Base-by-base conservation (phyloP, 257 asterid genomes). In the Vinca minor region DNA sequence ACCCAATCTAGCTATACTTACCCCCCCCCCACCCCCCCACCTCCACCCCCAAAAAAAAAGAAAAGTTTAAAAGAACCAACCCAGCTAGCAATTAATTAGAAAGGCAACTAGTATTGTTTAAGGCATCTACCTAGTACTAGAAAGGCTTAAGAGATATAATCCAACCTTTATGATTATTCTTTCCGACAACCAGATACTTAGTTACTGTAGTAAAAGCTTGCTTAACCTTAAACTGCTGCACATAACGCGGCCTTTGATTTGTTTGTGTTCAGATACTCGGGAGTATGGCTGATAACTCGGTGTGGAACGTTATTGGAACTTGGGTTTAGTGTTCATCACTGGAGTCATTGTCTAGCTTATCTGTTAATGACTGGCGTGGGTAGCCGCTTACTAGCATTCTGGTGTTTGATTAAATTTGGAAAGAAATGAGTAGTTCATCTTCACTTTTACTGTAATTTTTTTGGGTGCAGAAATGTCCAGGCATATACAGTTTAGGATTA, bases 281-380 rank as follows among this genome's bases (percentile, higher is more conserved):
- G 97, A 64, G 99, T 93, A 56, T 93, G 99, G 99, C 71, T 93
- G 85, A 89, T 93, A 76, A 83, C 97, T 8, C 81, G 97, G 23
- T 89, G 99, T 63, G 94, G 89, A 8, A 73, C 85, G 0, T 62
- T 93, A 64, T 77, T 84, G 78, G 91, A 87, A 14, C 69, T 76
- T 35, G 97, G 94, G 7, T 93, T 74, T 77, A 75, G 78, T 67
- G 90, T 93, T 67, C 94, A 89, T 54, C 69, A 77, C 60, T 83
- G 83, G 85, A 36, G 10, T 15, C 65, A 47, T 25, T 83, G 94
- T 73, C 79, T 89, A 57, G 48, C 26, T 12, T 64, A 65, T 45
- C 96, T 93, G 34, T 0, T 82, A 38, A 56, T 58, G 17, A 72
- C 76, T 56, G 99, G 97, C 67, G 31, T 87, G 72, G 65, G 59